phyloP scores from a whole-genome alignment of 208 protist species.

The Leishmania martiniquensis region DNA sequence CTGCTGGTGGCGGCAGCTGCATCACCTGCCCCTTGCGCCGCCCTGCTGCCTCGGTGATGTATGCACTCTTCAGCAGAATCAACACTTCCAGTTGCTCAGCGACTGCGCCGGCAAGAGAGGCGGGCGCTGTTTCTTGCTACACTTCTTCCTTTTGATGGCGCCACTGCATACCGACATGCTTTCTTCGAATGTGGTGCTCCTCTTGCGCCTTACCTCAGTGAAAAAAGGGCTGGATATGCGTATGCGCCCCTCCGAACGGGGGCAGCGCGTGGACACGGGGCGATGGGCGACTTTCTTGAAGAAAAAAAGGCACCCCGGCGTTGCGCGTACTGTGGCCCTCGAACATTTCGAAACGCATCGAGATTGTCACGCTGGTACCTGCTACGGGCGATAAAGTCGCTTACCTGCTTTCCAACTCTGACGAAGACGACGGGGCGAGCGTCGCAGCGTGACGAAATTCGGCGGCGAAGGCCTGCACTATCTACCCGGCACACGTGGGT shows the following conservation, averaged over 20 bases:
- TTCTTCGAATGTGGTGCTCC: slow-evolving; percentile 32
- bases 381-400: slow-evolving; percentile 26
- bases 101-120: slow-evolving; percentile 78
- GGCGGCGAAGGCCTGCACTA: slow-evolving; percentile 1
- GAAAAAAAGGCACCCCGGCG: slow-evolving; percentile 26
- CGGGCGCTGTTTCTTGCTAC: slow-evolving; percentile 80
- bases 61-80: slow-evolving; percentile 85
- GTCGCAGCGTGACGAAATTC: slow-evolving; percentile 21
- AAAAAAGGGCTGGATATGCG: slow-evolving; percentile 28
- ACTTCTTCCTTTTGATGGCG: slow-evolving; percentile 50
- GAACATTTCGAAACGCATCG: slow-evolving; percentile 30
- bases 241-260: slow-evolving; percentile 11
- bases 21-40: slow-evolving; percentile 54
- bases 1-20: slow-evolving; percentile 64
- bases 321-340: slow-evolving; percentile 24
- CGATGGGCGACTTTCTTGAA: slow-evolving; percentile 20
- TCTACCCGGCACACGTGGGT: background rate
- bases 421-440: slow-evolving; percentile 35
- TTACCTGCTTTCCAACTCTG: slow-evolving; percentile 38
- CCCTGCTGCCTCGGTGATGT: slow-evolving; percentile 86
- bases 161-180: slow-evolving; percentile 32
- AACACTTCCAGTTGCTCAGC: slow-evolving; percentile 81
- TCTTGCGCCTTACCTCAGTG: slow-evolving; percentile 26
- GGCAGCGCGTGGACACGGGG: slow-evolving; percentile 13
- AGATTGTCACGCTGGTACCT: slow-evolving; percentile 18